These are phyloP conservation scores for Aegle marmelos DNA, from an alignment of 345 rosid genomes.

Conservation along the genomic window DNA sequence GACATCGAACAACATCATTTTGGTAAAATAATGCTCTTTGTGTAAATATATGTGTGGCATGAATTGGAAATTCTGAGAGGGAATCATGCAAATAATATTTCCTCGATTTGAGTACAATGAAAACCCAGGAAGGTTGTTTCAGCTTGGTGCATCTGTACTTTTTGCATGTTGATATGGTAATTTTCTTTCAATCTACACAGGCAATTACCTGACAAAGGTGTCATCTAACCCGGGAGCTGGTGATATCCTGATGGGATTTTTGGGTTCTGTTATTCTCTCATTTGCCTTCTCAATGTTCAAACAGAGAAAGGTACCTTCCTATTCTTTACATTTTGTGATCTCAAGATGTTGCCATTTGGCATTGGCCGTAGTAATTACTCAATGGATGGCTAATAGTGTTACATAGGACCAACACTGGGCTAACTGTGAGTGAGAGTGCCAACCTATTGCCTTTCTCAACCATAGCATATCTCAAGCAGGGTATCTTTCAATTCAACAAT, in stretches of 20 bases:
- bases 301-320: constrained; percentile 68
- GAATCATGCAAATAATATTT: too few relatives aligned
- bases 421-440: neutral
- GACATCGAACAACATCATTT: neutral
- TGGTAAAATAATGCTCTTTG: neutral
- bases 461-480: neutral
- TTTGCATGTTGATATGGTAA: neutral
- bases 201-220: constrained; percentile 75
- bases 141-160: neutral
- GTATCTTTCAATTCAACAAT: neutral
- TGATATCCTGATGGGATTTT: constrained; percentile 88
- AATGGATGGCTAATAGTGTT: neutral
- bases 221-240: constrained; percentile 93
- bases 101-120: neutral
- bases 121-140: neutral
- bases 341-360: neutral
- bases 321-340: neutral
- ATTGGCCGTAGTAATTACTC: neutral
- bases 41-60: too few relatives aligned
- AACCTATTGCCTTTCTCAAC: neutral
- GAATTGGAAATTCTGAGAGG: too few relatives aligned
- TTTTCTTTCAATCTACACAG: constrained; percentile 34
- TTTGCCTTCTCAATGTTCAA: constrained; percentile 97
- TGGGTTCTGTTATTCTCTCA: constrained; percentile 92
- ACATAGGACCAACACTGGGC: neutral